These are phyloP conservation scores for Claviceps citrina DNA, from an alignment of 2,329 filamentous ascomycete species.

Conservation along the genomic window DNA sequence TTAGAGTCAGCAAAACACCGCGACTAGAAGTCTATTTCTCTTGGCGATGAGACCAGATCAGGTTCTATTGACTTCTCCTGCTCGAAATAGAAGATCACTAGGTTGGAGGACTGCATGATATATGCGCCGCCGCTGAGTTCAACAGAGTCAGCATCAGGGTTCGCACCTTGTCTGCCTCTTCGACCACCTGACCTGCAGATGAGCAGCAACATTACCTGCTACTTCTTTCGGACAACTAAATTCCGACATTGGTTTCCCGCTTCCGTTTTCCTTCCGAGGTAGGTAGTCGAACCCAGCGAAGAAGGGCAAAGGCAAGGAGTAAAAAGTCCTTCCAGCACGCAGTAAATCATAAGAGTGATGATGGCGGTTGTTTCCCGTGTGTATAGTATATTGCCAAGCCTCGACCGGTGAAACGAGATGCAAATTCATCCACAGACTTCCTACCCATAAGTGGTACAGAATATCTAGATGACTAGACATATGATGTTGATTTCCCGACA, in stretches of 20 bases:
- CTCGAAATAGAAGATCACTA: no score
- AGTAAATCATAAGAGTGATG: background rate
- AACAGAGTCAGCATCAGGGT: background rate
- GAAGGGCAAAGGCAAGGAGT: background rate
- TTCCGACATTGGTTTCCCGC: background rate
- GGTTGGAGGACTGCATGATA: background rate
- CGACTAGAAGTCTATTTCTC: no score
- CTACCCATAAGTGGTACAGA: background rate
- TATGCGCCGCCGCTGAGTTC: background rate
- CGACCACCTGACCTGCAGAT: background rate
- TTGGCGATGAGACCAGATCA: background rate
- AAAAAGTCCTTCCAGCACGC: background rate
- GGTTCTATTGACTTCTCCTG: no score
- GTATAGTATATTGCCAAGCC: background rate
- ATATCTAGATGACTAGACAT: background rate
- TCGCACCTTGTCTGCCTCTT: no score
- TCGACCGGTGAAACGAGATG: background rate
- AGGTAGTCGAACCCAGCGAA: background rate
- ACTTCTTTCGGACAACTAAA: background rate
- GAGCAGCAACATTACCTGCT: background rate
- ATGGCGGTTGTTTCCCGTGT: no score
- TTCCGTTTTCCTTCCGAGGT: background rate
- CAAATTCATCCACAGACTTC: background rate
- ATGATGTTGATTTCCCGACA: background rate
- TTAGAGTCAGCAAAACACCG: no score